Conservation (phyloP, 2,329 filamentous ascomycete genomes). For the Rosellinia necatrix region DNA sequence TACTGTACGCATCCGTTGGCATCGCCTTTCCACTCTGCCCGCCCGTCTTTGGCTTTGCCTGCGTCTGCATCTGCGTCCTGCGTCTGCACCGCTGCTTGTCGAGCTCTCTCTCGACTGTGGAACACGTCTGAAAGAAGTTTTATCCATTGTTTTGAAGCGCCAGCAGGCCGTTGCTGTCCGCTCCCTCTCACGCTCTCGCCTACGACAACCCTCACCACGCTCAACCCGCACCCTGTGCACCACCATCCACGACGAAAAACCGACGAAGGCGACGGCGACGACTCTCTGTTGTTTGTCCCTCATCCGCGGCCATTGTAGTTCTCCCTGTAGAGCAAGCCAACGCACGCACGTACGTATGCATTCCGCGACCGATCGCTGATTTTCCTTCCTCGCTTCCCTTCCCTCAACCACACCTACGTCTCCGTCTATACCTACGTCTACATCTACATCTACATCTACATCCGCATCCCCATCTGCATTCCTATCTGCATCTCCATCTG, state of each 20-base stretch:
- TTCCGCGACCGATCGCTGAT: conserved; percentile 27
- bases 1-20: conserved; percentile 34
- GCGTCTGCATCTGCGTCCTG: conserved; percentile 17
- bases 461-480: too few species aligned
- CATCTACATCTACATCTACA: too few species aligned
- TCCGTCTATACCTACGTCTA: too few species aligned
- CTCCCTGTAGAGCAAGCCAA: conserved; percentile 9
- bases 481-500: too few species aligned
- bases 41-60: conserved; percentile 5
- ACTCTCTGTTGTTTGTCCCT: conserved; percentile 1
- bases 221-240: conserved; percentile 1
- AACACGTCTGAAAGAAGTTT: conserved; percentile 27
- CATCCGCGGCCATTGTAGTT: conserved; percentile 20
- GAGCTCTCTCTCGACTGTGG: conserved; percentile 25
- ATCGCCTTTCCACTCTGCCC: conserved; percentile 15
- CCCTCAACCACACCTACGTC: neutral
- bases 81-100: conserved; percentile 16
- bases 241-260: neutral
- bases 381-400: conserved; percentile 16
- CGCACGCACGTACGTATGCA: too few species aligned
- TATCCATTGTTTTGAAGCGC: conserved; percentile 29
- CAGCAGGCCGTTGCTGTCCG: conserved; percentile 23
- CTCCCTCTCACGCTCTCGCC: conserved; percentile 11
- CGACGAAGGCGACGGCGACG: conserved; percentile 10
- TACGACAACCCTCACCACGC: neutral